Evolutionary conservation across 192 early-diverging fungal genomes (phyloP), one percentile per base, ranked within the genome.

Genomic region (Paraglomus brasilianum): DNA sequence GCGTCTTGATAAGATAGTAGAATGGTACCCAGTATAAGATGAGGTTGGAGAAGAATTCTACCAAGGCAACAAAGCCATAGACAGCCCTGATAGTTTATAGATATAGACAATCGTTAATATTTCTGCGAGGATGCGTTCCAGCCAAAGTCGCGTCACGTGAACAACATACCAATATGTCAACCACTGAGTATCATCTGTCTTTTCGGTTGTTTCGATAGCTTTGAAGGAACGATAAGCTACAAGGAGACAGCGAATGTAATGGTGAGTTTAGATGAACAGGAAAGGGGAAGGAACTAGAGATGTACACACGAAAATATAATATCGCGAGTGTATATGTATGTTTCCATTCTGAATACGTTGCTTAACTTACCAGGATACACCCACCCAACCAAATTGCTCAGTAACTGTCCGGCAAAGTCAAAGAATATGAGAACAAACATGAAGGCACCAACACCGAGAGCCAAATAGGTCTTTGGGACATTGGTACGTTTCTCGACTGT

Each of bases 11-110:
- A 47, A 88, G 76, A 76, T 92, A 96, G 83, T 95, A 98, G 81
- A 98, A 94, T 49, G 94, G 93, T 68, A 95, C 75, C 94, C 95
- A 98, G 86, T 93, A 93, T 39, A 96, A 78, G 10, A 98, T 56
- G 55, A 89, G 47, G 56, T 96, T 92, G n/a, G 88, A 83, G 70
- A 97, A 97, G 82, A 92, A 95, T 86, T 97, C 95, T 60, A 89
- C 30, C 41, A 90, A 82, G 66, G 92, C 92, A 58, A 94, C 79
- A 75, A 96, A 88, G 36, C 92, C 95, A 81, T 90, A 94, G 10
- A 98, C 92, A 38, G 86, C 86, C 87, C 80, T 78, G 59, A 48
- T 38, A 47, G 9, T 60, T 43, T 11, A 51, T 19, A 52, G 43
- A 42, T 40, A n/a, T 13, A 15, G 38, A 21, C 11, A 30, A 60